Evolutionary conservation across 768 basidiomycete species (phyloP).

Genomic region (Termitomyces sp.): DNA sequence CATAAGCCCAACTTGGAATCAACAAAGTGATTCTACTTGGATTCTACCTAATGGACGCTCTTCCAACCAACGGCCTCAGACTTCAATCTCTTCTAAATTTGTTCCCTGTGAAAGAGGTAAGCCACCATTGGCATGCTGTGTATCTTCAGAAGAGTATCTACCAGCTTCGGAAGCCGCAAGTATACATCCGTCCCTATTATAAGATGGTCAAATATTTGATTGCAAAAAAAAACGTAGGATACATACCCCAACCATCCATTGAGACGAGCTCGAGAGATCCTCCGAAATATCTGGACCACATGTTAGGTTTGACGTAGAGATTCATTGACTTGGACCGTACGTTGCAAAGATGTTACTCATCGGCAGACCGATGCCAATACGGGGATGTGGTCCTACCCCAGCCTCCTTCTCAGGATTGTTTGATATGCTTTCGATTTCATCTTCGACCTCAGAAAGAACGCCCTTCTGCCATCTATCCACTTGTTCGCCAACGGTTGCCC

Average conservation of each 20-base stretch:
- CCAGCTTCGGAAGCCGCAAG: constrained; percentile 75
- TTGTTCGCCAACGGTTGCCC: constrained; percentile 80
- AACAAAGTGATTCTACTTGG: too few relatives aligned
- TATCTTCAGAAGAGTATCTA: constrained; percentile 28
- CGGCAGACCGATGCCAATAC: constrained; percentile 79
- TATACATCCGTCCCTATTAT: constrained; percentile 76
- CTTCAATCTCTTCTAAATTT: constrained; percentile 80
- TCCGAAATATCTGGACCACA: constrained; percentile 65
- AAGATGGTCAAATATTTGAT: not conserved
- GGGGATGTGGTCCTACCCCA: constrained; percentile 50
- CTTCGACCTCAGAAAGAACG: constrained; percentile 15
- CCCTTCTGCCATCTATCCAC: constrained; percentile 45
- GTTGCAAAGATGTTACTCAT: constrained; percentile 90
- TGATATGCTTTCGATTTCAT: constrained; percentile 17
- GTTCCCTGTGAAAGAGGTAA: constrained; percentile 53
- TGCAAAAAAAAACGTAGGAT: constrained; percentile 2
- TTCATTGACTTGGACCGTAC: constrained; percentile 30
- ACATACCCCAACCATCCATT: constrained; percentile 79
- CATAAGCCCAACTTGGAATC: not conserved
- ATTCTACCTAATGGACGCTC: not conserved
- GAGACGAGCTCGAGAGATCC: constrained; percentile 77
- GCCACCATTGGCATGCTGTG: not conserved
- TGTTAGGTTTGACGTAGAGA: not conserved
- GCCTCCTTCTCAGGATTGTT: constrained; percentile 39
- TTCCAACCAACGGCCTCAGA: constrained; percentile 32